Conservation (phyloP, 345 rosid species). For the Euphorbia lathyris region DNA sequence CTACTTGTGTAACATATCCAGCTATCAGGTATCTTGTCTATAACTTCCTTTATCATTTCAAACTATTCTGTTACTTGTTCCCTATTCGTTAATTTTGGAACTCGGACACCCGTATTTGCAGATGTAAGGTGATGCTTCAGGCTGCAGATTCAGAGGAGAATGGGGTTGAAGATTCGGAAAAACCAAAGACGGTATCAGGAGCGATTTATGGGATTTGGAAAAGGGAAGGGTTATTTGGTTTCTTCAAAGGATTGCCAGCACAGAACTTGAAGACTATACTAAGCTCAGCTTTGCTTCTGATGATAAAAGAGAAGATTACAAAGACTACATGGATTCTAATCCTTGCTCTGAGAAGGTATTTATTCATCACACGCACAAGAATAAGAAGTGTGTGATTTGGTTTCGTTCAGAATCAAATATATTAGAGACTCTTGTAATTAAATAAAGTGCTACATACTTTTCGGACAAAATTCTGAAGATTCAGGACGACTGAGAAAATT, state of each 20-base stretch:
- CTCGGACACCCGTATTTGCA: no score
- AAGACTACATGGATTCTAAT: conserved; percentile 28
- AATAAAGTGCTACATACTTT: not conserved
- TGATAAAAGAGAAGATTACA: conserved; percentile 31
- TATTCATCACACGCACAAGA: conserved; percentile 24
- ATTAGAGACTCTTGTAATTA: not conserved
- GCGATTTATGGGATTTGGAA: conserved; percentile 23
- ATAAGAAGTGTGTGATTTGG: conserved; percentile 37
- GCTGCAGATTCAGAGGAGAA: conserved; percentile 29
- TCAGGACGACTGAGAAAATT: not conserved
- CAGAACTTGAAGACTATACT: conserved; percentile 34
- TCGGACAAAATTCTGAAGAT: not conserved
- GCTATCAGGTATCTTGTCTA: conserved; percentile 21
- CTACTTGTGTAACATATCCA: conserved; percentile 30
- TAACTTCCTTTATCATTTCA: not conserved
- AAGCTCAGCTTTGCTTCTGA: conserved; percentile 28
- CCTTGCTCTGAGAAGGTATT: conserved; percentile 26
- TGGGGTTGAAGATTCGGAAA: conserved; percentile 6
- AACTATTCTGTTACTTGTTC: not conserved
- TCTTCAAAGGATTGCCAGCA: conserved; percentile 30
- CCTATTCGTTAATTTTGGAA: not conserved
- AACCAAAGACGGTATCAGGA: conserved; percentile 12
- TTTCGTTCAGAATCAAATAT: not conserved
- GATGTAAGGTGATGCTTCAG: conserved; percentile 32
- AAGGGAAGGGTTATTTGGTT: conserved; percentile 27